Conservation (phyloP, 2,329 filamentous ascomycete genomes). For the Sphaerulina vaccinii region DNA sequence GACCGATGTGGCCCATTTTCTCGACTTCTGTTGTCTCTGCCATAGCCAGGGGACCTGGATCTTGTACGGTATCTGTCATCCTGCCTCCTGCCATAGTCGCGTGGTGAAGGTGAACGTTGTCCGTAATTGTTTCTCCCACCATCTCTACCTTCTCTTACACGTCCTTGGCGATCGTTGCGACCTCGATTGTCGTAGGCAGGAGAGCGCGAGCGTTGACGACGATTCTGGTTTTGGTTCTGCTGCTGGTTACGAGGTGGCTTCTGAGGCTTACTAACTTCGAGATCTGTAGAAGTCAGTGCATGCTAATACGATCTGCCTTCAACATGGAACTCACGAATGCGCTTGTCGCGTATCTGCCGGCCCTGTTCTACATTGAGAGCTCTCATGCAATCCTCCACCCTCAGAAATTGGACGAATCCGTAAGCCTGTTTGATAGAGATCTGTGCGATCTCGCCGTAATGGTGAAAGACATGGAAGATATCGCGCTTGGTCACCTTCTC, state of each 20-base stretch:
- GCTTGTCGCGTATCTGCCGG: constrained; percentile 77
- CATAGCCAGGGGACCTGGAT: constrained; percentile 39
- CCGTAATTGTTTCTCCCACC: constrained; percentile 40
- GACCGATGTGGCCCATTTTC: constrained; percentile 64
- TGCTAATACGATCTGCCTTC: not conserved
- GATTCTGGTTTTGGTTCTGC: constrained; percentile 22
- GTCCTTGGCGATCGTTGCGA: constrained; percentile 47
- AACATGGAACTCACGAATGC: constrained; percentile 70
- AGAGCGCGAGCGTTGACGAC: constrained; percentile 55
- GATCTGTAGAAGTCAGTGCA: constrained; percentile 57
- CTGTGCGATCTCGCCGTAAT: constrained; percentile 82
- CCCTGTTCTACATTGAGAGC: constrained; percentile 80
- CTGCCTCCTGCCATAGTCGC: constrained; percentile 38
- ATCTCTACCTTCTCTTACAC: constrained; percentile 52
- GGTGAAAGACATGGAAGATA: constrained; percentile 86
- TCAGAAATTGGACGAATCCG: constrained; percentile 92
- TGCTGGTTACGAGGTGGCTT: constrained; percentile 44
- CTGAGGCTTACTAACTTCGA: constrained; percentile 86
- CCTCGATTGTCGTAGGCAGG: constrained; percentile 57
- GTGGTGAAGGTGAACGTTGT: constrained; percentile 47
- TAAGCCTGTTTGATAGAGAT: constrained; percentile 96
- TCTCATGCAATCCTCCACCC: constrained; percentile 67
- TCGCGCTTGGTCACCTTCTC: constrained; percentile 93
- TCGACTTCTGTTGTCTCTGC: constrained; percentile 39
- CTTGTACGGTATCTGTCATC: constrained; percentile 40